These are phyloP conservation scores for Geranomyces michiganensis DNA, from an alignment of 192 early-diverging fungal species.

Conservation along the genomic window DNA sequence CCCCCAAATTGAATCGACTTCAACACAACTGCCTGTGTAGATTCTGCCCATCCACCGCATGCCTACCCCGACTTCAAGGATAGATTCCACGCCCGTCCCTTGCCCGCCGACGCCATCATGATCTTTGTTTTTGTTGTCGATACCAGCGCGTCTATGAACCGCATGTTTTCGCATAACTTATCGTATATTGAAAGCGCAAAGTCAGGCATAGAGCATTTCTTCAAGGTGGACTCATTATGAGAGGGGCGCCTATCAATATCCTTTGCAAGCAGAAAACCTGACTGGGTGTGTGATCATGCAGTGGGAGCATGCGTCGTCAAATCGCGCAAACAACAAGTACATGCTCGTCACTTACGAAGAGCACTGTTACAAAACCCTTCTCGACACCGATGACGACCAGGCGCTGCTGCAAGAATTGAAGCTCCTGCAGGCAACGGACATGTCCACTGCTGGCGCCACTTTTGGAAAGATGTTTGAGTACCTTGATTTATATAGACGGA, in stretches of 20 bases:
- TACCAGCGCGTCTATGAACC: slow-evolving; percentile 83
- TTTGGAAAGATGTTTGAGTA: slow-evolving; percentile 71
- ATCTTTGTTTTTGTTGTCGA: slow-evolving; percentile 75
- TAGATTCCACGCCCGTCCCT: neutral
- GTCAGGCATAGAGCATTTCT: slow-evolving; percentile 74
- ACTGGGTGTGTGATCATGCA: neutral
- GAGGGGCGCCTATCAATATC: slow-evolving; percentile 21
- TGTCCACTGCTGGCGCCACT: slow-evolving; percentile 68
- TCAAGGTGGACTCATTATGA: slow-evolving; percentile 41
- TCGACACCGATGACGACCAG: slow-evolving; percentile 24
- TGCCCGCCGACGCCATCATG: slow-evolving; percentile 28
- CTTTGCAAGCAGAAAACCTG: neutral
- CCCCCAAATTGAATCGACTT: no score
- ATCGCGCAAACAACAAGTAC: slow-evolving; percentile 69
- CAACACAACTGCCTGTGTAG: no score
- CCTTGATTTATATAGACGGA: slow-evolving; percentile 64
- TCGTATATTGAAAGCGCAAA: slow-evolving; percentile 74
- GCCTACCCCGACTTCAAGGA: no score
- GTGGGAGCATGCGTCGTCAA: slow-evolving; percentile 38
- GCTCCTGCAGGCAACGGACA: slow-evolving; percentile 57
- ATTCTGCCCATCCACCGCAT: no score
- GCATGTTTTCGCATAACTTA: slow-evolving; percentile 58
- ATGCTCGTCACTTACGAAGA: slow-evolving; percentile 72
- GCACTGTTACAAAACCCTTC: slow-evolving; percentile 26
- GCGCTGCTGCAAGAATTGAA: slow-evolving; percentile 65